A percentile compares a stretch with the other conserved stretches of the same genome.
Conservation (phyloP, 768 basidiomycete species). For the Collybia sordida region DNA sequence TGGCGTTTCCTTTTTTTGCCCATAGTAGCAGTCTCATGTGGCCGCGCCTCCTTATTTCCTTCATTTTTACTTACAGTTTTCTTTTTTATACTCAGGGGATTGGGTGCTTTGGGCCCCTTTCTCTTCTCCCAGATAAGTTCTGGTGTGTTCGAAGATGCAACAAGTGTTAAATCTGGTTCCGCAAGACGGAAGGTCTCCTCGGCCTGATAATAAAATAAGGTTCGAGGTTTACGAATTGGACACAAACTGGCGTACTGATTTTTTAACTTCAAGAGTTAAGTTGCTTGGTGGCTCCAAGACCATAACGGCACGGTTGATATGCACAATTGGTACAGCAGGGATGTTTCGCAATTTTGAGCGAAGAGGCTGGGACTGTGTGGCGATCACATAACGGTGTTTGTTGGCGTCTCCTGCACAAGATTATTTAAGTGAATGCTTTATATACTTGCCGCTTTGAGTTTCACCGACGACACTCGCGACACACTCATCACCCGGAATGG, state of each 20-base stretch:
- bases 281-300: constrained; percentile 90
- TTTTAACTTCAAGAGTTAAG: constrained; percentile 69
- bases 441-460: constrained; percentile 17
- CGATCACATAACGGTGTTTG: constrained; percentile 90
- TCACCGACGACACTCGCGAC: constrained; percentile 77
- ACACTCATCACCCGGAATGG: constrained; percentile 86
- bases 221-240: background rate
- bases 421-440: background rate
- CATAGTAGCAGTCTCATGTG: constrained; percentile 43
- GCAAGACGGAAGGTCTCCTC: constrained; percentile 60
- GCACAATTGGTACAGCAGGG: constrained; percentile 86
- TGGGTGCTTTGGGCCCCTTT: constrained; percentile 83
- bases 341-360: constrained; percentile 68
- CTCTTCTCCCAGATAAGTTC: constrained; percentile 51
- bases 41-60: constrained; percentile 22
- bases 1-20: constrained; percentile 21
- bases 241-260: constrained; percentile 37
- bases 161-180: constrained; percentile 43
- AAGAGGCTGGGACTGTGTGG: constrained; percentile 77
- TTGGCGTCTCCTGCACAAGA: constrained; percentile 65
- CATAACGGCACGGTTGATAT: constrained; percentile 90
- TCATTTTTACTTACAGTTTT: constrained; percentile 44
- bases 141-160: constrained; percentile 31
- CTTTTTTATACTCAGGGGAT: constrained; percentile 92
- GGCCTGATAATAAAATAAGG: constrained; percentile 36